Evolutionary conservation across 2,329 filamentous ascomycete species (phyloP).

Genomic region (Paraphoma sp.): DNA sequence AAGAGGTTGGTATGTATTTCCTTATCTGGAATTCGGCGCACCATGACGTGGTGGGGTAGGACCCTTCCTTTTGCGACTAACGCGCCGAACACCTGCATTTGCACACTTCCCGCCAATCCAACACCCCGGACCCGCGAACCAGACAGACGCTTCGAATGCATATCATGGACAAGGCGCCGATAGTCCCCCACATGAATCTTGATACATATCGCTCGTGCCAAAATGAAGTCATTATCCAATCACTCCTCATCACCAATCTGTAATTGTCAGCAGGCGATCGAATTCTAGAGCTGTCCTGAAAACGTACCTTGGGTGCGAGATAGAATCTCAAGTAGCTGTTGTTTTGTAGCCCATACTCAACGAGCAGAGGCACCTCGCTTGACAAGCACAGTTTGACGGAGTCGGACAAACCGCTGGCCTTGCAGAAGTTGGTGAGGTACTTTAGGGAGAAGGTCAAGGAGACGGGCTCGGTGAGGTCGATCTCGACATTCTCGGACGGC

Average conservation of each 20-base stretch:
- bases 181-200: conserved; percentile 31
- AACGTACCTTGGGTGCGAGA: conserved; percentile 89
- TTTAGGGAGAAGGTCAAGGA: conserved; percentile 97
- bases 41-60: conserved; percentile 45
- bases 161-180: conserved; percentile 33
- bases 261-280: conserved; percentile 42
- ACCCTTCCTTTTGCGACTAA: conserved; percentile 22
- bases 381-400: conserved; percentile 92
- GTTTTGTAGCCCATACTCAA: conserved; percentile 86
- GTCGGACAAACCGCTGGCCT: conserved; percentile 82
- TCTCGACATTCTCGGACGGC: conserved; percentile 82
- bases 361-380: conserved; percentile 92
- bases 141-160: conserved; percentile 33
- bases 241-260: conserved; percentile 76
- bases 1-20: conserved; percentile 31
- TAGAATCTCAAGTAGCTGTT: conserved; percentile 97
- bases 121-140: conserved; percentile 20
- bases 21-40: conserved; percentile 43
- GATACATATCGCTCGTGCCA: conserved; percentile 33
- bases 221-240: conserved; percentile 21
- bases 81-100: conserved; percentile 23
- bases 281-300: neutral
- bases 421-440: conserved; percentile 99
- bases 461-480: conserved; percentile 91
- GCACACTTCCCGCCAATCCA: conserved; percentile 25